phyloP scores from a whole-genome alignment of 306 rosid species.

The Lathyrus aphaca region DNA sequence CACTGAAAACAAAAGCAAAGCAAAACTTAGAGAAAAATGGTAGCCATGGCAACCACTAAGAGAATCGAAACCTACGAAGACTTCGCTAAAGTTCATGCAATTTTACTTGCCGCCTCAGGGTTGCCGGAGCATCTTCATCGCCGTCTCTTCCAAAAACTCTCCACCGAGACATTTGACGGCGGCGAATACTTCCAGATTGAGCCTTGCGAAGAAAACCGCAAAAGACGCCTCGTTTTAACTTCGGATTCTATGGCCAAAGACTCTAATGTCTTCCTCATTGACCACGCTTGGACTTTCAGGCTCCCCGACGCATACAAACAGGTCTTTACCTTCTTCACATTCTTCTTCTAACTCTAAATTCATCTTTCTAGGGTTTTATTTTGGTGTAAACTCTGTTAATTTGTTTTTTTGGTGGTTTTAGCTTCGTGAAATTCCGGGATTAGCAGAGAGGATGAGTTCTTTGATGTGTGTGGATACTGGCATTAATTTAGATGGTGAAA shows the following conservation, averaged over 20 bases:
- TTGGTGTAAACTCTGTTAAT: not conserved
- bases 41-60: conserved; percentile 41
- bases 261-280: conserved; percentile 80
- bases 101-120: conserved; percentile 73
- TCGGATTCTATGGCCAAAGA: conserved; percentile 57
- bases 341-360: not conserved
- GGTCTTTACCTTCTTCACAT: conserved; percentile 45
- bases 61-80: conserved; percentile 72
- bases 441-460: conserved; percentile 89
- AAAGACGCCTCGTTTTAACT: conserved; percentile 66
- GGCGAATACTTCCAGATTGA: conserved; percentile 78
- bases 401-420: conserved; percentile 35
- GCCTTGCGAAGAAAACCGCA: conserved; percentile 61
- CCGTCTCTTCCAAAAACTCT: conserved; percentile 72
- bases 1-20: not conserved
- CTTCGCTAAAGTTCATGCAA: conserved; percentile 71
- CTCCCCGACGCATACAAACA: conserved; percentile 85
- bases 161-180: conserved; percentile 75
- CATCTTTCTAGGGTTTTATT: not conserved
- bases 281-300: conserved; percentile 98
- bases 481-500: conserved; percentile 52
- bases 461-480: conserved; percentile 79
- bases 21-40: conserved; percentile 27
- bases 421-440: conserved; percentile 80
- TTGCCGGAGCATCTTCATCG: conserved; percentile 62